phyloP scores from a whole-genome alignment of 768 basidiomycete genomes.

The Mycena galopus region DNA sequence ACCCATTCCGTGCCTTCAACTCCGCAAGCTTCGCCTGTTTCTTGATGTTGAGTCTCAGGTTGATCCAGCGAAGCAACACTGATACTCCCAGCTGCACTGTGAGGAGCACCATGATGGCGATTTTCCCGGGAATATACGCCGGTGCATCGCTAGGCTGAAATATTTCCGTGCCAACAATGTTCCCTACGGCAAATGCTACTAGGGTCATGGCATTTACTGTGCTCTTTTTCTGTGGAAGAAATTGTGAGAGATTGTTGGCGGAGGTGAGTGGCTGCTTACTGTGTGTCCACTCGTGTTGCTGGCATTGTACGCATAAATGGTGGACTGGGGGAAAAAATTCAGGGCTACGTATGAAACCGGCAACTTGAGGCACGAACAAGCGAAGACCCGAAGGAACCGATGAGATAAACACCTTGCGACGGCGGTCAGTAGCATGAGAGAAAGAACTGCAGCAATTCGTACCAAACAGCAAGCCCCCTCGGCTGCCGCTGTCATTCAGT shows the following conservation, averaged over 20 bases:
- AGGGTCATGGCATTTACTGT: conserved; percentile 74
- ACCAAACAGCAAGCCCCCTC: conserved; percentile 71
- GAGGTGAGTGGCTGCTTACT: background rate
- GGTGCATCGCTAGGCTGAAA: conserved; percentile 74
- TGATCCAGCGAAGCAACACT: conserved; percentile 65
- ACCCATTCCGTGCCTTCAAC: conserved; percentile 61
- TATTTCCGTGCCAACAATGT: conserved; percentile 74
- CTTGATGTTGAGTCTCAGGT: conserved; percentile 64
- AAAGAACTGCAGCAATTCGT: background rate
- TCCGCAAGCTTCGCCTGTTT: conserved; percentile 57
- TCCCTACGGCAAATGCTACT: conserved; percentile 66
- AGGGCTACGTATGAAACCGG: too few species aligned
- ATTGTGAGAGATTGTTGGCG: background rate
- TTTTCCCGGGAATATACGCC: conserved; percentile 75
- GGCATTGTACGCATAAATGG: conserved; percentile 75
- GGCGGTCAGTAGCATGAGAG: background rate
- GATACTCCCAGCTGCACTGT: conserved; percentile 64
- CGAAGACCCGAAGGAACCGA: conserved; percentile 70
- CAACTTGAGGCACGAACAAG: conserved; percentile 38
- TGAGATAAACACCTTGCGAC: conserved; percentile 53
- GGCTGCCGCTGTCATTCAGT: conserved; percentile 60
- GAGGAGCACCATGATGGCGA: conserved; percentile 72
- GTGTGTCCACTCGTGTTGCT: conserved; percentile 75
- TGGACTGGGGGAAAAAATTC: conserved; percentile 43
- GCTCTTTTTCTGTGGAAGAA: conserved; percentile 62